phyloP scores from a whole-genome alignment of 225 moss, liverwort and hornwort species.

The Pleurozium schreberi region DNA sequence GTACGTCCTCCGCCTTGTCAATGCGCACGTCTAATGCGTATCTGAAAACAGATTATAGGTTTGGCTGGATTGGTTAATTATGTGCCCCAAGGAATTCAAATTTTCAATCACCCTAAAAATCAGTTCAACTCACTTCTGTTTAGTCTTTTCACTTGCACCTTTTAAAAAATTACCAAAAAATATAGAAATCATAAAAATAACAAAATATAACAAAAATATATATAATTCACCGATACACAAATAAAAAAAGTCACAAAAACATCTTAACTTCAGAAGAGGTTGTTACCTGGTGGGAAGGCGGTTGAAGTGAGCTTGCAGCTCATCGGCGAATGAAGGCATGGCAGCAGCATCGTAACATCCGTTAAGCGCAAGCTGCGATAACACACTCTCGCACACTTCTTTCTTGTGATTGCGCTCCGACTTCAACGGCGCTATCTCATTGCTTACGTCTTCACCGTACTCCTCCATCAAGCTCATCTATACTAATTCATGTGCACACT shows the following conservation, averaged over 20 bases:
- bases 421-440: neutral
- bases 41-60: constrained; percentile 16
- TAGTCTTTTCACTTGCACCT: neutral
- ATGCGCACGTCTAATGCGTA: constrained; percentile 91
- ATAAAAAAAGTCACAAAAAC: neutral
- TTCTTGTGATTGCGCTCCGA: constrained; percentile 11
- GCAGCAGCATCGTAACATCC: constrained; percentile 30
- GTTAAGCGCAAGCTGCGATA: constrained; percentile 43
- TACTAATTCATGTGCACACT: neutral
- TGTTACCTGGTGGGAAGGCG: constrained; percentile 67
- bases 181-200: neutral
- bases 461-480: neutral
- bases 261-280: neutral
- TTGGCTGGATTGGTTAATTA: neutral
- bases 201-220: neutral
- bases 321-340: constrained; percentile 57
- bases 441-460: neutral
- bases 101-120: neutral
- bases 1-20: constrained; percentile 92
- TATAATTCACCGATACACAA: neutral
- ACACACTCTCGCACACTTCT: constrained; percentile 64
- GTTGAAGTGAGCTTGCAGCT: constrained; percentile 67
- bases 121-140: neutral
- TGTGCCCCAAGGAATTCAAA: neutral
- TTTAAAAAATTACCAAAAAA: neutral